Evolutionary conservation across 2,329 filamentous ascomycete genomes (phyloP).

Genomic region (Fusarium beomiforme): DNA sequence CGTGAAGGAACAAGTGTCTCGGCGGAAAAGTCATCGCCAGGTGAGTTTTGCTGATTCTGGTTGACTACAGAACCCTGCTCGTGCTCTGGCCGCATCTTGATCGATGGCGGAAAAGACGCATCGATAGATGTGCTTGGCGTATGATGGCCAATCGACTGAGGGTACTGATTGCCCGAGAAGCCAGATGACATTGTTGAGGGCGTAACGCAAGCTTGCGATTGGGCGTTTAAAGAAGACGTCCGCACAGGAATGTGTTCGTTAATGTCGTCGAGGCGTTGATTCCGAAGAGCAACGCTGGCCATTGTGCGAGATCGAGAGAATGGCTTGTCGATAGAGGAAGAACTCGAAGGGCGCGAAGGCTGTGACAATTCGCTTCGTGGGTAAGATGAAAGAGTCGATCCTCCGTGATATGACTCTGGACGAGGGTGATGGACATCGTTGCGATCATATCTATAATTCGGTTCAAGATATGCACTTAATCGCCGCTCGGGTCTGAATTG

Average conservation of each 20-base stretch:
- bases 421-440: neutral
- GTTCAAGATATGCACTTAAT: conserved; percentile 13
- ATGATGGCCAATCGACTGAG: conserved; percentile 53
- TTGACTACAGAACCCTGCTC: conserved; percentile 3
- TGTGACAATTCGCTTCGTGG: conserved; percentile 29
- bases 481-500: conserved; percentile 22
- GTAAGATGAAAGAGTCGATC: conserved; percentile 5
- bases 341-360: conserved; percentile 37
- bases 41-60: conserved; percentile 17
- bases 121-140: conserved; percentile 60
- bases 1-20: conserved; percentile 26
- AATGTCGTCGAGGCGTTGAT: conserved; percentile 46
- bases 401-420: conserved; percentile 26
- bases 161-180: conserved; percentile 53
- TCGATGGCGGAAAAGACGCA: conserved; percentile 28
- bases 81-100: conserved; percentile 39
- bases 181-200: conserved; percentile 43
- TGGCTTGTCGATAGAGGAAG: conserved; percentile 35
- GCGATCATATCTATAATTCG: neutral
- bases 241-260: conserved; percentile 50
- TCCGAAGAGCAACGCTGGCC: conserved; percentile 17
- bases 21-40: conserved; percentile 31
- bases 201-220: conserved; percentile 52
- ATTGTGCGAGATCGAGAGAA: conserved; percentile 39
- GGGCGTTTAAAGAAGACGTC: conserved; percentile 48